phyloP scores from a whole-genome alignment of 2,329 filamentous ascomycete species.

The Graphilbum sp. region DNA sequence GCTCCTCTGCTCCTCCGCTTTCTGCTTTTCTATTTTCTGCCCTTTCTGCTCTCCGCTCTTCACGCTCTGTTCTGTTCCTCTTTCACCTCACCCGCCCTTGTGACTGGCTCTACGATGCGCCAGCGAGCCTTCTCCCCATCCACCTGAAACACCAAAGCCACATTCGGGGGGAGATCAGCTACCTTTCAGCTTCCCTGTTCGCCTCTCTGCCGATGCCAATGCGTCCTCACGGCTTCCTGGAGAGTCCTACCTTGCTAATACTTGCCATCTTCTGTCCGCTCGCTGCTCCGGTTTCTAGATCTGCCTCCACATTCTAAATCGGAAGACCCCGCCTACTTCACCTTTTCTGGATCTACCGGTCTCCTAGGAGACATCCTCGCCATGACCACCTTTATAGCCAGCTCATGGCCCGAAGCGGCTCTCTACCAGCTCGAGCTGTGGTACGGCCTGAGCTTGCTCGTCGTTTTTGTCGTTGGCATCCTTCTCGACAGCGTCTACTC shows the following conservation, averaged over 20 bases:
- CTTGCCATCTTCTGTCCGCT: background rate
- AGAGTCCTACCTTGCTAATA: background rate
- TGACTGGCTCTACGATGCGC: background rate
- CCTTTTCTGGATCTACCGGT: no score
- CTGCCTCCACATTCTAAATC: constrained; percentile 1
- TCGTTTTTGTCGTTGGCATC: constrained; percentile 32
- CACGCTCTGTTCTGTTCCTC: background rate
- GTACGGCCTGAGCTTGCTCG: constrained; percentile 35
- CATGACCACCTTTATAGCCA: constrained; percentile 8
- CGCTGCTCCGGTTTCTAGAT: background rate
- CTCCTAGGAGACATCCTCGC: constrained; percentile 8
- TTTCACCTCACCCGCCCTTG: background rate
- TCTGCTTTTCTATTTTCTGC: background rate
- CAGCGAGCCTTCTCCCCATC: background rate
- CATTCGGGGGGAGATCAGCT: background rate
- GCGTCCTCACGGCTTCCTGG: background rate
- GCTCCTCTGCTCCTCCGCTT: background rate
- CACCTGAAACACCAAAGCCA: background rate
- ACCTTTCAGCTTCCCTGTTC: background rate
- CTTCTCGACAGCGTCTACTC: constrained; percentile 36
- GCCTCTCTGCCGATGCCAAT: background rate
- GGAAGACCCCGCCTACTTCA: background rate
- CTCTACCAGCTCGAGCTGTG: constrained; percentile 31
- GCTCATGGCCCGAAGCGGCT: constrained; percentile 22
- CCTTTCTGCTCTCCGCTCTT: background rate